Evolutionary conservation across 1,284 basidiomycete genomes (phyloP), one percentile per base, ranked within the genome.

Genomic region (Puccinia hordei): DNA sequence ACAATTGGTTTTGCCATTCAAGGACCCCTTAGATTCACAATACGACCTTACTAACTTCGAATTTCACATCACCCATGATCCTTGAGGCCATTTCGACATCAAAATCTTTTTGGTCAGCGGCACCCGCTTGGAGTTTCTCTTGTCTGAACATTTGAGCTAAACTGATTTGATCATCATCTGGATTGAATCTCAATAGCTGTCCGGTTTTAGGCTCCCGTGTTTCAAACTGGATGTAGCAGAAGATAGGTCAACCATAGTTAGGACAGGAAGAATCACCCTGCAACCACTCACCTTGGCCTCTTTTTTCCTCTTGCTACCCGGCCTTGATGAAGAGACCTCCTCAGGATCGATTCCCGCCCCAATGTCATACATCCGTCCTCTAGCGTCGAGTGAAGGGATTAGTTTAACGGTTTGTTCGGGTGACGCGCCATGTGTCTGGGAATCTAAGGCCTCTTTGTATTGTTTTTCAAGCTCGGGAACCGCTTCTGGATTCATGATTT

Each of bases 141-240:
- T 98, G 93, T 13, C 96, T 90, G 55, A 99, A 89, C 87, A 99
- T 90, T 84, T 99, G 96, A 3, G 92, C 92, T 3, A 99, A 88
- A 0, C 93, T 92, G 41, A 90, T 88, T 0, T 89, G 88, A 85
- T 98, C 95, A 84, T 98, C 96, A 84, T 98, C 94, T 9, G 92
- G 90, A 86, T 95, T 94, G 86, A 91, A 91, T 5, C 87, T 82
- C 63, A 96, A 86, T 44, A 96, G 87, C 79, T 96, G 92, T 15
- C 94, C 94, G 1, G 94, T 94, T 85, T 92, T 92, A 22, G 89
- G 88, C 85, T 98, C 94, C 80, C 91, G 91, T 0, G 93, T 94
- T 86, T 97, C 94, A 81, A 95, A 91, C 90, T 87, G 81, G 12
- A 63, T 10, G 10, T 33, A 15, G 17, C 49, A 73, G 61, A 66